Evolutionary conservation across 257 asterid genomes (phyloP).

Genomic region (Mentha longifolia): DNA sequence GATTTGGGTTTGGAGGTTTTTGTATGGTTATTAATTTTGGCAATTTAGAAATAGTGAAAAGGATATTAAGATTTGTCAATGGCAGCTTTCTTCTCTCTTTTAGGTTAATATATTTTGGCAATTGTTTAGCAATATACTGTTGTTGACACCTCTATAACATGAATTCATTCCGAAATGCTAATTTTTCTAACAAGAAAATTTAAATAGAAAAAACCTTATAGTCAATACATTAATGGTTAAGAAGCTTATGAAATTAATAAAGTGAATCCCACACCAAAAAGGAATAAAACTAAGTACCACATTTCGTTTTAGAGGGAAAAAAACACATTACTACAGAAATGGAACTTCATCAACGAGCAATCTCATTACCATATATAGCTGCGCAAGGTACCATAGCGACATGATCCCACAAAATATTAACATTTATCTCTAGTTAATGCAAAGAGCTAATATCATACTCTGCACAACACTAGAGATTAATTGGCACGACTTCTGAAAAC

Average conservation of each 20-base stretch:
- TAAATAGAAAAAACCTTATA: too few species aligned
- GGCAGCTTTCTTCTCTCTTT: neutral
- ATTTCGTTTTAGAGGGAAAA: constrained; percentile 26
- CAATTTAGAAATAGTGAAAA: too few species aligned
- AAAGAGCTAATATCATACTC: constrained; percentile 31
- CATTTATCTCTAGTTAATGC: constrained; percentile 33
- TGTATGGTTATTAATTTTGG: too few species aligned
- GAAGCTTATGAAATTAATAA: constrained; percentile 25
- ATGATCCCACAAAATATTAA: constrained; percentile 44
- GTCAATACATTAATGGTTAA: constrained; percentile 27
- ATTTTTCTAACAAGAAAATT: too few species aligned
- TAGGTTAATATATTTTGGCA: neutral
- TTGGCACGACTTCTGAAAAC: constrained; percentile 51
- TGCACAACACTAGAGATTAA: constrained; percentile 32
- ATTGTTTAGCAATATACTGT: neutral
- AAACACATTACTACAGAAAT: constrained; percentile 26
- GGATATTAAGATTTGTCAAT: neutral
- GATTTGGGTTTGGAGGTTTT: neutral
- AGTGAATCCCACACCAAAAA: constrained; percentile 26
- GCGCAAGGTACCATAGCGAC: constrained; percentile 27
- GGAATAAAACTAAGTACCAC: neutral
- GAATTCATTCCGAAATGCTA: neutral
- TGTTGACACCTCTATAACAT: neutral
- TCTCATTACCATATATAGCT: constrained; percentile 26
- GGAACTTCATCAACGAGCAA: constrained; percentile 28